These are phyloP conservation scores for Candolleomyces efflorescens DNA, from an alignment of 768 basidiomycete species.

Conservation along the genomic window DNA sequence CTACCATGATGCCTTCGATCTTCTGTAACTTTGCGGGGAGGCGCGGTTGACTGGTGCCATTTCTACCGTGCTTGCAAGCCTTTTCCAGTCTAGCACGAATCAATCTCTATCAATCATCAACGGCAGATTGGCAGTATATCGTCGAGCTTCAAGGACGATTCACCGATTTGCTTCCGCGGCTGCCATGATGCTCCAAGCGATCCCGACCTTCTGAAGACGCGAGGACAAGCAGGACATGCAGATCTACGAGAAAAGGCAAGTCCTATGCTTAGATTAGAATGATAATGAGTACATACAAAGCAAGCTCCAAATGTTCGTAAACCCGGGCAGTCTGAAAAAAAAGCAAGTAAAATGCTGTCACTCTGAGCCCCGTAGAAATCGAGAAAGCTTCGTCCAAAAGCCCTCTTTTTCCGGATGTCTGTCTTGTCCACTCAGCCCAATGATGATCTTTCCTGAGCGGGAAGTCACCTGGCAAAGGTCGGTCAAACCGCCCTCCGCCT, in stretches of 20 bases:
- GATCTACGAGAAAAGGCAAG: constrained; percentile 5
- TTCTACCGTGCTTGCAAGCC: background rate
- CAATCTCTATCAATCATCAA: too few species aligned
- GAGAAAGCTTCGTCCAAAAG: constrained; percentile 38
- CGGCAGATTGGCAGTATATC: too few species aligned
- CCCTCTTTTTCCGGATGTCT: constrained; percentile 26
- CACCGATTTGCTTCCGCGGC: background rate
- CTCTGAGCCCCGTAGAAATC: constrained; percentile 12
- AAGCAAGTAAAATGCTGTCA: background rate
- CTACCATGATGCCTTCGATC: background rate
- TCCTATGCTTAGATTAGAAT: constrained; percentile 2
- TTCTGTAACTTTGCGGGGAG: background rate
- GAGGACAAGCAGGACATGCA: background rate
- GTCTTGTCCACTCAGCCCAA: constrained; percentile 42
- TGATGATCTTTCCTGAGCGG: constrained; percentile 33
- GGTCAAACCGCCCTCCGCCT: constrained; percentile 17
- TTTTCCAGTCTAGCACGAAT: too few species aligned
- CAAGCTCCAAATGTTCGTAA: background rate
- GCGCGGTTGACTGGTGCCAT: background rate
- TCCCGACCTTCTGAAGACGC: background rate
- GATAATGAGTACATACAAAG: constrained; percentile 4
- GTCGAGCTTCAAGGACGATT: background rate
- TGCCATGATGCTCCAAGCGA: background rate
- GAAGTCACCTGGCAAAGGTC: constrained; percentile 38
- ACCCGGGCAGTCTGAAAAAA: constrained; percentile 2